These are phyloP conservation scores for Labyrinthula sp. DNA, from an alignment of 352 stramenopile genomes.

Conservation along the genomic window DNA sequence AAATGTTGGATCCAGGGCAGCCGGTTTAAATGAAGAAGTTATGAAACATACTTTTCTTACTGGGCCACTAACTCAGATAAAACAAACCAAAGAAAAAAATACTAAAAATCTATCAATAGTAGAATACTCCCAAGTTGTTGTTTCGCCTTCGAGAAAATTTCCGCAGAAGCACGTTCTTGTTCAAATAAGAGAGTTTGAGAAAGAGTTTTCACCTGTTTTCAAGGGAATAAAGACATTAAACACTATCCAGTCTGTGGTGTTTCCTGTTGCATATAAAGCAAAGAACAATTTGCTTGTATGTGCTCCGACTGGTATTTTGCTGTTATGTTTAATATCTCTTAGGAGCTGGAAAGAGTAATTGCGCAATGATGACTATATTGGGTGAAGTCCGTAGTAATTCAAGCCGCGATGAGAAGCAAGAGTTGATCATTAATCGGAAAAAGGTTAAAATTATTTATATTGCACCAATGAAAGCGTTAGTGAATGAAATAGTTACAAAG, in stretches of 20 bases:
- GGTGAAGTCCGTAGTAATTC: too few species aligned
- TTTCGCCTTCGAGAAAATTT: constrained; percentile 2
- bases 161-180: constrained; percentile 30
- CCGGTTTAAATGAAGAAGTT: too few species aligned
- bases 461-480: constrained; percentile 88
- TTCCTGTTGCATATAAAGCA: constrained; percentile 74
- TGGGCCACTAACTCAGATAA: too few species aligned
- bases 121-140: too few species aligned
- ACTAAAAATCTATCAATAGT: too few species aligned
- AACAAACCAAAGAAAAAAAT: too few species aligned
- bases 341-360: constrained; percentile 59
- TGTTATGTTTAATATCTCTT: too few species aligned
- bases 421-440: constrained; percentile 37
- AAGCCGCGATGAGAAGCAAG: constrained; percentile 48
- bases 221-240: constrained; percentile 63
- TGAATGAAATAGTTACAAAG: constrained; percentile 96
- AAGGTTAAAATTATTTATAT: constrained; percentile 85
- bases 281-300: constrained; percentile 91
- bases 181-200: constrained; percentile 34
- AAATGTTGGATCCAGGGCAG: too few species aligned
- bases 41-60: too few species aligned
- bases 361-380: constrained; percentile 87
- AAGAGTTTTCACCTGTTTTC: constrained; percentile 45
- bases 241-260: constrained; percentile 89
- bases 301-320: constrained; percentile 50